Evolutionary conservation across 2,329 filamentous ascomycete species (phyloP).

Genomic region (Alternaria triticimaculans): DNA sequence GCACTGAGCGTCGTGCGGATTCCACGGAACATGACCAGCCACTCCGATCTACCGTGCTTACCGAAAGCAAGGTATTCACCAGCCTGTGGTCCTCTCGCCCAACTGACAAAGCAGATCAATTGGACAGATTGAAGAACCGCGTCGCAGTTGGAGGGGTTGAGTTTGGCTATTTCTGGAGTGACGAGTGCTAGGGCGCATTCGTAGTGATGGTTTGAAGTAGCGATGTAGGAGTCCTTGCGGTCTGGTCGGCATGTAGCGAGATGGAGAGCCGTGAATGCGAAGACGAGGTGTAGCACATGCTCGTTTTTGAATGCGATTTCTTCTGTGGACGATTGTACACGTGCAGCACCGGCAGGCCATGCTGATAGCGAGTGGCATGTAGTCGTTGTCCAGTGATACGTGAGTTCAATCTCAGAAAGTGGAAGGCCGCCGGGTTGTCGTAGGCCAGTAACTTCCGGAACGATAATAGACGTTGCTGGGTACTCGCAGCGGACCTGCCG

Average conservation of each 20-base stretch:
- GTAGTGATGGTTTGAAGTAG: slow-evolving; percentile 31
- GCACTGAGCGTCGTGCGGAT: slow-evolving; percentile 31
- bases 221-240: slow-evolving; percentile 23
- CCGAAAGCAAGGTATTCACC: slow-evolving; percentile 42
- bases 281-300: slow-evolving; percentile 30
- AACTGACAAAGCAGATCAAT: slow-evolving; percentile 33
- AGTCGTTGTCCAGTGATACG: slow-evolving; percentile 35
- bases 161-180: slow-evolving; percentile 27
- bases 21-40: slow-evolving; percentile 41
- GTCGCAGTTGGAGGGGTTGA: slow-evolving; percentile 30
- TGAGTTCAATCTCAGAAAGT: slow-evolving; percentile 34
- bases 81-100: slow-evolving; percentile 32
- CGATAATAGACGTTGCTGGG: not conserved
- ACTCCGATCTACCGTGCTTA: slow-evolving; percentile 31
- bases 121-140: slow-evolving; percentile 33
- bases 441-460: not conserved
- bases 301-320: slow-evolving; percentile 26
- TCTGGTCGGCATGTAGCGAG: slow-evolving; percentile 29
- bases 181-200: slow-evolving; percentile 26
- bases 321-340: slow-evolving; percentile 25
- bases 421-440: slow-evolving; percentile 2
- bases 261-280: slow-evolving; percentile 36
- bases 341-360: slow-evolving; percentile 17
- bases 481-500: slow-evolving; percentile 35
- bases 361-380: slow-evolving; percentile 31